Base-by-base conservation (phyloP, 768 basidiomycete species). In the Amanita rimosa region DNA sequence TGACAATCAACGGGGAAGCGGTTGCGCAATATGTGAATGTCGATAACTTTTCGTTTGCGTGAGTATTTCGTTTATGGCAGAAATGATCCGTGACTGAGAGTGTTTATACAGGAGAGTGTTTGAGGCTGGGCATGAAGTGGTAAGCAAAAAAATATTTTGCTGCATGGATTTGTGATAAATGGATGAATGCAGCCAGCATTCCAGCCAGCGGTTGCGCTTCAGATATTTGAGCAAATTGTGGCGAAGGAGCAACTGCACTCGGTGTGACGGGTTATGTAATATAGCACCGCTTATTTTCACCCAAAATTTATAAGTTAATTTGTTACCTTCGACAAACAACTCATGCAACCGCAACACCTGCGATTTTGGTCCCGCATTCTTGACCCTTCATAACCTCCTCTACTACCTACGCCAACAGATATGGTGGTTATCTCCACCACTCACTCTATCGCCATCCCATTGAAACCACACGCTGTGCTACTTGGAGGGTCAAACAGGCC, bases 1-100 rank as follows among this genome's bases (percentile, higher is more conserved):
- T 83, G 65, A 81, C 80, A 0, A 70, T 83, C 22, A 50, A 68
- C 31, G 76, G 73, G 1, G 60, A 58, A 3, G 54, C 75, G 0
- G 72, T 83, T 4, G 81, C 78, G 0, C 74, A 78, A 0, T 68
- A 81, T n/a, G 73, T 79, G 57, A 81, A 82, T 43, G 75, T 83
- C 27, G 78, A 77, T 53, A 79, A 79, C 51, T 81, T 83, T 57
- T 67, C 75, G 0, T 84, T 83, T 59, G 82, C 79, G 79, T 81
- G 51, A 56, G 79, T 71, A 46, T 26, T 21, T 46, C 31, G 45
- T 13, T 22, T 42, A 5, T 6, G 7, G 8, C 27, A 1, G 26
- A 6, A 16, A 27, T 3, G 14, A 22, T 36, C 19, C 35, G 19
- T 44, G 10, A 19, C 1, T 27, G 9, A 26, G 35, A 17, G 24